These are phyloP conservation scores for Pestalotiopsis sp. DNA, from an alignment of 2,329 filamentous ascomycete species.

Conservation along the genomic window DNA sequence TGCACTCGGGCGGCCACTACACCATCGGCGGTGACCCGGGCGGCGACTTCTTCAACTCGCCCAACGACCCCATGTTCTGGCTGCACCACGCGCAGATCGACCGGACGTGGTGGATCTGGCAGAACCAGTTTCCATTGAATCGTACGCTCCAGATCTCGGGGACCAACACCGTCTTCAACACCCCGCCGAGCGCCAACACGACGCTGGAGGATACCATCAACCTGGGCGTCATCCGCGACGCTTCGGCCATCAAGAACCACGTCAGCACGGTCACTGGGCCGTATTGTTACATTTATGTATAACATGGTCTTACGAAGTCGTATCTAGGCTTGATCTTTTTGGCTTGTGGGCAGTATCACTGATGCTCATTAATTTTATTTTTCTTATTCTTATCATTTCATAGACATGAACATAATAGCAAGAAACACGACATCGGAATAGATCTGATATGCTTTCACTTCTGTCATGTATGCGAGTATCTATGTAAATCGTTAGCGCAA, in stretches of 20 bases:
- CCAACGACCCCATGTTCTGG: conserved; percentile 15
- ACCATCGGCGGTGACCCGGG: conserved; percentile 38
- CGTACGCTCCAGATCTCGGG: conserved; percentile 23
- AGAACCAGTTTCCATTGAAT: conserved; percentile 22
- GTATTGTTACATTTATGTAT: conserved; percentile 15
- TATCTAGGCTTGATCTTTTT: not conserved
- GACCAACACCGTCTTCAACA: conserved; percentile 24
- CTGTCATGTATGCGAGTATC: too few species aligned
- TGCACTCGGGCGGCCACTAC: conserved; percentile 38
- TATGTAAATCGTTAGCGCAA: too few species aligned
- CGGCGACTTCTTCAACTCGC: conserved; percentile 20
- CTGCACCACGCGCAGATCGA: conserved; percentile 22
- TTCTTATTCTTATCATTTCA: too few species aligned
- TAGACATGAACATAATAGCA: too few species aligned
- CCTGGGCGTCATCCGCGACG: conserved; percentile 14
- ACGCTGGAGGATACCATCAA: conserved; percentile 27
- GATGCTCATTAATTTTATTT: too few species aligned
- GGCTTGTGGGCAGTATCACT: too few species aligned
- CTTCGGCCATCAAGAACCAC: conserved; percentile 11
- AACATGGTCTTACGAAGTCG: not conserved
- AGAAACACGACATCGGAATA: too few species aligned
- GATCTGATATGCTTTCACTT: too few species aligned
- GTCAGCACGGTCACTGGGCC: conserved; percentile 13
- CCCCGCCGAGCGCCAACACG: conserved; percentile 22
- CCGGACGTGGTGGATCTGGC: conserved; percentile 29